Evolutionary conservation across 805 yeast genomes (phyloP), one percentile per base, ranked within the genome.

Genomic region (Pichia phayaonensis): DNA sequence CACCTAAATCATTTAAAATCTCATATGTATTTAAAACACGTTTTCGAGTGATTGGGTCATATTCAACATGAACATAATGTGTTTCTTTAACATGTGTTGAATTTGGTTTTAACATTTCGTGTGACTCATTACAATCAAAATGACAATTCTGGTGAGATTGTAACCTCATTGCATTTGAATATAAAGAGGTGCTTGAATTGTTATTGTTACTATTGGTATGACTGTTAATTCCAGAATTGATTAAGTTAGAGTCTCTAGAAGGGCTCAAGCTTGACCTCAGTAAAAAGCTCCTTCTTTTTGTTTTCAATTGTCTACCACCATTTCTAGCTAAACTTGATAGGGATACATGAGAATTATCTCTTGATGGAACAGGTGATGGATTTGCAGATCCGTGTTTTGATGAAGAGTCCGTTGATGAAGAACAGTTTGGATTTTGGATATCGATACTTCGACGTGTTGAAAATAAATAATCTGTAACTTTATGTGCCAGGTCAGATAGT

Each of bases 1-100:
- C 75, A 12, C 99, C 99, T 27, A 94, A 73, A 68, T 90, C 97
- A 24, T 77, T 74, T 29, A 90, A 68, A 38, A 94, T 86, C 66
- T 94, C 99, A 64, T 90, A 94, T 0, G 95, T 82, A 68, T 94
- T 94, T 54, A 94, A 73, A 36, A 84, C 81, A 63, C 90, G 86
- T 46, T 94, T 79, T 54, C 84, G 82, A 1, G 84, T 81, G 5
- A 85, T 77, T 0, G 98, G 97, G 65, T 94, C 96, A 68, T 88
- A 90, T 58, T 90, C 96, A 39, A 92, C 76, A 36, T 76, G 79
- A 16, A 94, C 87, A 52, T 78, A 77, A 52, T 78, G 82, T 1
- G 97, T 90, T 64, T 92, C 97, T 61, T 86, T 89, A 8, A 90
- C 97, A 40, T 64, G 42, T 8, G 46, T n/a, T 5, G 40, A 20